Evolutionary conservation across 106 monocot genomes (phyloP), one percentile per base, ranked within the genome.

Genomic region (Dendrobium nobile): DNA sequence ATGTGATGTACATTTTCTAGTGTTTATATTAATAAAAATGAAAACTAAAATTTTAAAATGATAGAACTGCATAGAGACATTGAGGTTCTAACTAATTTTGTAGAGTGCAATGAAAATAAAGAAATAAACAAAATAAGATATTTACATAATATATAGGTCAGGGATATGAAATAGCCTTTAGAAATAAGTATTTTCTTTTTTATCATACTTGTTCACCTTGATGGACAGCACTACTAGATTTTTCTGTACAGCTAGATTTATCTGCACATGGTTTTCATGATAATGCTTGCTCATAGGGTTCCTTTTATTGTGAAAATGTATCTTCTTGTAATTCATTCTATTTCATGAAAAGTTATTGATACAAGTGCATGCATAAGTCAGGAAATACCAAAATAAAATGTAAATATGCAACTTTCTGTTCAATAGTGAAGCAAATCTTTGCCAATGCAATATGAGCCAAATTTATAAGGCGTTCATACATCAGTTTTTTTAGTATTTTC

Each of bases 231-330:
- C 79, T 82, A 20, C 42, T 73, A 75, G 22, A 48, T 51, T 82
- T 86, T 19, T 89, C 80, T 77, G 89, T 86, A 88, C 92, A 80
- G 26, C 41, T 72, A 74, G 22, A 48, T 51, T 82, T 86, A 22
- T 89, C 80, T 77, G 89, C 87, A 88, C 92, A 92, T 82, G 92
- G 92, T 82, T 72, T 88, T 89, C 92, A 92, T 77, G 45, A 78
- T 37, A 82, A 76, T 56, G 84, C 72, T 77, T 81, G 85, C 40
- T 72, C 76, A 47, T 79, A 75, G 51, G 89, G 87, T 18, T 89
- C 89, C 80, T 92, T 84, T 87, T 85, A 90, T 37, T 79, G 75
- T 47, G 67, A 55, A 70, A 85, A 84, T 54, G 78, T 45, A 78
- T 67, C 85, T 74, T 75, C 61, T 77, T 42, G 78, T 18, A 59